These are phyloP conservation scores for Spirogloea muscicola DNA, from an alignment of 139 green algal genomes.

Conservation along the genomic window DNA sequence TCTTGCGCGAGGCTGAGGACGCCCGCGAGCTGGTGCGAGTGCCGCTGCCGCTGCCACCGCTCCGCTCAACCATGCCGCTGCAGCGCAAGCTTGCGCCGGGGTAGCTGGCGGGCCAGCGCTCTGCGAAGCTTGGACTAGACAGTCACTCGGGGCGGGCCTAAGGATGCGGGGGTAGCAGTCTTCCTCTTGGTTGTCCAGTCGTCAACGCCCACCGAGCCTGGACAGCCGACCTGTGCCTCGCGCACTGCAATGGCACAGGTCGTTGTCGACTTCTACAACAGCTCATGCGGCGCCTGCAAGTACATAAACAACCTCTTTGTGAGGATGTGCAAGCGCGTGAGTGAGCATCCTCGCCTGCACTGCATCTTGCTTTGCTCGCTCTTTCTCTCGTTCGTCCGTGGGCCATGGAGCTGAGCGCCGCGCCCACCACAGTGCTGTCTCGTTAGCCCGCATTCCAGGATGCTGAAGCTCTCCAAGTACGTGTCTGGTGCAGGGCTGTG, in stretches of 20 bases:
- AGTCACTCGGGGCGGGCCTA: too few species aligned
- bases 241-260: slow-evolving; percentile 30
- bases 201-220: too few species aligned
- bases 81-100: too few species aligned
- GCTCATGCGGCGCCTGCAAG: slow-evolving; percentile 25
- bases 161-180: too few species aligned
- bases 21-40: slow-evolving; percentile 4
- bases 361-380: neutral
- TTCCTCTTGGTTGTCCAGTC: too few species aligned
- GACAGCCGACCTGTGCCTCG: too few species aligned
- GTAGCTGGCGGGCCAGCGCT: too few species aligned
- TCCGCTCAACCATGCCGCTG: too few species aligned
- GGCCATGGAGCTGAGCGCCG: neutral
- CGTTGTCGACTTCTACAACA: slow-evolving; percentile 45
- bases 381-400: neutral
- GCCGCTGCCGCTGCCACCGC: too few species aligned
- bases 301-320: slow-evolving; percentile 25
- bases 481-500: slow-evolving; percentile 9
- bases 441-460: too few species aligned
- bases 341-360: neutral
- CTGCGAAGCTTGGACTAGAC: too few species aligned
- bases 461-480: neutral
- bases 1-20: slow-evolving; percentile 11
- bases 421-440: too few species aligned
- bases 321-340: slow-evolving; percentile 25